Base-by-base conservation (phyloP, 1,284 basidiomycete genomes). In the Kwoniella shivajii region DNA sequence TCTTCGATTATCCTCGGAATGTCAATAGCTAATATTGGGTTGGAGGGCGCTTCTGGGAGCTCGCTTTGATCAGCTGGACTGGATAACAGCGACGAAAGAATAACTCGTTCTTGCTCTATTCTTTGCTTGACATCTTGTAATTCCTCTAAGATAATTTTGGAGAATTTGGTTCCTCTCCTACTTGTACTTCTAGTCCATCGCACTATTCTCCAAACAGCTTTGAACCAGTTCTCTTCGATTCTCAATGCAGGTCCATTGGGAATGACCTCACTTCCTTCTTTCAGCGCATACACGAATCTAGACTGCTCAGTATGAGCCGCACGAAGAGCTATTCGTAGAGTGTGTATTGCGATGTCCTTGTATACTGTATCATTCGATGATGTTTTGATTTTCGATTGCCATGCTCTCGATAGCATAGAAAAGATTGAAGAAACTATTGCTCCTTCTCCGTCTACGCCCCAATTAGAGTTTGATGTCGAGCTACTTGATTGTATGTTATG, bases 231-330 rank as follows among this genome's bases (percentile, higher is more conserved):
- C 14, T 20, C 41, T 33, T 59, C 50, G 11, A 46, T 36, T 6
- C 46, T 47, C 34, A 54, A 26, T 24, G 14, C 30, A 20, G 56
- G 56, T 26, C 18, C 13, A 13, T 49, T 22, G 18, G 4, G 26
- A 26, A 20, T 3, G 22, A 20, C 20, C 20, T 6, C 16, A 6
- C 9, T 9, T 18, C 18, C 34, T 26, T 36, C 11, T 20, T 39
- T 50, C 14, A 38, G 7, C 7, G 39, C n/a, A 26, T 50, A 16
- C n/a, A 60, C 26, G 38, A 38, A 60, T 18, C 45, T 10, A 5
- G 55, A 46, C 29, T 60, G 59, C n/a, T 60, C 54, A 20, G 41
- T 45, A 24, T 60, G 44, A 11, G 59, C 59, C 2, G 54, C 55
- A 11, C 59, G 44, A 6, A 60, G 27, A 4, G 59, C 59, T 30